These are phyloP conservation scores for Paecilomyces sp. DNA, from an alignment of 2,329 filamentous ascomycete genomes.

Conservation along the genomic window DNA sequence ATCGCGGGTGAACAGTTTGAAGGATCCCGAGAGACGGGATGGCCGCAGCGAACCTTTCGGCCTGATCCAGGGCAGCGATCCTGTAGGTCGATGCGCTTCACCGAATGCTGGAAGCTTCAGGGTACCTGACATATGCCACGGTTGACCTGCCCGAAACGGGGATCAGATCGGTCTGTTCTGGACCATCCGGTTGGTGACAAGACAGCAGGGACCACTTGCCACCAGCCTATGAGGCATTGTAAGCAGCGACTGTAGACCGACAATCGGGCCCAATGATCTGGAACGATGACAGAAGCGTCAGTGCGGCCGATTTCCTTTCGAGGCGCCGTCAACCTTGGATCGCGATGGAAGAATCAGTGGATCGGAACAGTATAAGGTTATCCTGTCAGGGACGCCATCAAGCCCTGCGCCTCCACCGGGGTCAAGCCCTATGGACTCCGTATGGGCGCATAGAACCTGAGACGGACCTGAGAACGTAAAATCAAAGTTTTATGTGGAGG, in stretches of 20 bases:
- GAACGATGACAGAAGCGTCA: not conserved
- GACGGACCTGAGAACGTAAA: not conserved
- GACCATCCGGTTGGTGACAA: not conserved
- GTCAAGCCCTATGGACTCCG: not conserved
- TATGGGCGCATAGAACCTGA: too few relatives aligned
- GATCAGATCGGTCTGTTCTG: not conserved
- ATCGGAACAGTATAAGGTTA: not conserved
- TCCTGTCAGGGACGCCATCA: not conserved
- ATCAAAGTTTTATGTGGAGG: not conserved
- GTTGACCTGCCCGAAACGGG: not conserved
- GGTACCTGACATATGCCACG: conserved; percentile 1
- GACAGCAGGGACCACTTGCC: not conserved
- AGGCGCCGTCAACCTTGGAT: not conserved
- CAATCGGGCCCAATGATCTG: not conserved
- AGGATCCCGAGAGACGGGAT: not conserved
- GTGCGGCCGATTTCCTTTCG: not conserved
- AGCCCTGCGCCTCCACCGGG: not conserved
- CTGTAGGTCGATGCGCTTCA: not conserved
- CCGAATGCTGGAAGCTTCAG: not conserved
- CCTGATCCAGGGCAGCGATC: not conserved
- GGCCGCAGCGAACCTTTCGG: not conserved
- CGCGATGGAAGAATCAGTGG: not conserved
- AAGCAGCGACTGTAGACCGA: not conserved
- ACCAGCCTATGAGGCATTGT: not conserved
- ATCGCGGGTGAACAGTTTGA: not conserved